These are phyloP conservation scores for Kwoniella botswanensis DNA, from an alignment of 768 basidiomycete species.

Conservation along the genomic window DNA sequence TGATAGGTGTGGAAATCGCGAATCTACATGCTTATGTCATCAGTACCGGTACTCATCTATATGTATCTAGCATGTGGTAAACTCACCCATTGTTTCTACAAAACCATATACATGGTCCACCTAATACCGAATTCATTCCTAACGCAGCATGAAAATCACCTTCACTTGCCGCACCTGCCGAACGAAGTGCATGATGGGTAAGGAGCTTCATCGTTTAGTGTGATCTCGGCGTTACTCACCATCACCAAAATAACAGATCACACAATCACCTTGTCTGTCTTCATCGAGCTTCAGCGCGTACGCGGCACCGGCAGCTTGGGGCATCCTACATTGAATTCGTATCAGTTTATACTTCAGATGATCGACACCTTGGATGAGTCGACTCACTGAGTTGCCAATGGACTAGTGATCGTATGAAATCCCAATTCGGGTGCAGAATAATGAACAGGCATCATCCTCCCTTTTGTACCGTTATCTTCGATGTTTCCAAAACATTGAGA, in stretches of 20 bases:
- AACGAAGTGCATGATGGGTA: conserved; percentile 1
- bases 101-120: conserved; percentile 57
- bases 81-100: conserved; percentile 66
- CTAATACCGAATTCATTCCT: conserved; percentile 60
- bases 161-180: conserved; percentile 74
- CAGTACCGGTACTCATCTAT: too few species aligned
- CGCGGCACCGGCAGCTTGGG: conserved; percentile 87
- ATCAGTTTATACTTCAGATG: conserved; percentile 17
- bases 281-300: conserved; percentile 82
- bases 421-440: conserved; percentile 82
- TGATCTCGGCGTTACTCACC: conserved; percentile 59
- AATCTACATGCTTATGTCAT: conserved; percentile 60
- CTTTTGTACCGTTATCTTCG: conserved; percentile 79
- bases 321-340: conserved; percentile 35
- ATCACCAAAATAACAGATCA: conserved; percentile 90
- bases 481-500: conserved; percentile 88
- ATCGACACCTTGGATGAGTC: not conserved
- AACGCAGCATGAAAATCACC: conserved; percentile 92
- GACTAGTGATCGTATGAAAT: conserved; percentile 92
- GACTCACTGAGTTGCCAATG: conserved; percentile 84
- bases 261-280: conserved; percentile 72
- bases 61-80: too few species aligned
- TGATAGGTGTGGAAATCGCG: conserved; percentile 88
- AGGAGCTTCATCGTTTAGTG: not conserved
- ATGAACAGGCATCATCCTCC: conserved; percentile 95